Evolutionary conservation across 1,284 basidiomycete species (phyloP), one percentile per base, ranked within the genome.

Genomic region (Coniferiporia weirii): DNA sequence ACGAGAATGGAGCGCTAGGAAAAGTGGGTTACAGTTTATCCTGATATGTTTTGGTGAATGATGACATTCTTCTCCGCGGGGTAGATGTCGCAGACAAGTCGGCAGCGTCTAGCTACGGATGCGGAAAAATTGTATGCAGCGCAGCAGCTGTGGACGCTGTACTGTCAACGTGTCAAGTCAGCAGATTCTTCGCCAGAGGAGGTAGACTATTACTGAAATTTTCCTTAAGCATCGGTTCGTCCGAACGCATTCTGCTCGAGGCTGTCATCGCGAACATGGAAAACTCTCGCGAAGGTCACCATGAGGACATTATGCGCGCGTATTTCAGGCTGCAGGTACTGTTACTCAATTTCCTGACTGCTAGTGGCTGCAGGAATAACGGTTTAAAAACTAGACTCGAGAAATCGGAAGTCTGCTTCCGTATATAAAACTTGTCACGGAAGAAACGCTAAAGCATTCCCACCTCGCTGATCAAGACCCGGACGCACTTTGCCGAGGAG

Each of bases 71-170:
- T 50, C 44, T 61, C 53, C 57, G 46, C 52, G 45, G n/a, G 40
- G 38, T 67, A 95, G 88, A 85, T 98, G 69, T 88, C 94, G 1
- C 89, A 92, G 73, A 73, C 79, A 40, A 85, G 85, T 57, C 82
- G 93, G 36, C 85, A 95, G 64, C 78, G 79, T 40, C 76, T 99
- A 44, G 87, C 85, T 27, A 82, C 80, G n/a, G 89, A 98, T 69
- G 92, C 93, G 1, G 95, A 98, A 73, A 92, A 93, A 65, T 75
- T 98, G 12, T 87, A 88, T 62, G 89, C 92, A 1, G 87, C 85
- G 3, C 81, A 87, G 60, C 87, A 91, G 44, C 75, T 98, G 17
- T 99, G 96, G 96, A 69, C 84, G 32, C 79, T 82, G 65, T 85
- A 95, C 69, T 94, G 95, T 67, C 81, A 87, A 27, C 75, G 80